phyloP scores from a whole-genome alignment of 2,329 filamentous ascomycete genomes.

The Aspergillus tamarii region DNA sequence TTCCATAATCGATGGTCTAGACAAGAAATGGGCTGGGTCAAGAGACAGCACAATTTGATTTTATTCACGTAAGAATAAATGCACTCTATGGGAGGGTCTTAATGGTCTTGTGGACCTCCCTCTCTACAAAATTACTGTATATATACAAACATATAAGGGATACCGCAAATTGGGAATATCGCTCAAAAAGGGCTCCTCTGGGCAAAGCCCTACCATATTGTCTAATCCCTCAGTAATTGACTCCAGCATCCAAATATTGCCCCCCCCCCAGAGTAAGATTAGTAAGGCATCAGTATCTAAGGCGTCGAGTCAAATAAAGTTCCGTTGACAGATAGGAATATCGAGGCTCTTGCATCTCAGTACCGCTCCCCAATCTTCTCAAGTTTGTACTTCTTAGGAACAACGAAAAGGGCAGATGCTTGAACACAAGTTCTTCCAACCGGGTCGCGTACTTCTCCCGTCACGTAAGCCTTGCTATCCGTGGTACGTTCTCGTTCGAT shows the following conservation, averaged over 20 bases:
- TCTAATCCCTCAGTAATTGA: neutral
- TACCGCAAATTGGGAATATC: no score
- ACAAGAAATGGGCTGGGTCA: neutral
- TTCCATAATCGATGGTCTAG: neutral
- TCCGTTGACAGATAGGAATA: neutral
- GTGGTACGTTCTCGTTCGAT: constrained; percentile 46
- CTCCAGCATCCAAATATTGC: neutral
- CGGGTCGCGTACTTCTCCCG: constrained; percentile 37
- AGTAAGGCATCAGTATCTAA: neutral
- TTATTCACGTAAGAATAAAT: no score
- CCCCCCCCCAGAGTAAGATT: no score
- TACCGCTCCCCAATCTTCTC: constrained; percentile 45
- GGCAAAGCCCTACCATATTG: no score
- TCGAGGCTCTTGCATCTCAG: constrained; percentile 25
- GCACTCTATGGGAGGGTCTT: no score
- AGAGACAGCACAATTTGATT: no score
- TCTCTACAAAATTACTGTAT: no score
- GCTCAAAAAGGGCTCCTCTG: no score
- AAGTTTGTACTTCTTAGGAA: constrained; percentile 55
- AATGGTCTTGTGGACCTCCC: no score
- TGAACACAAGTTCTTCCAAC: constrained; percentile 62
- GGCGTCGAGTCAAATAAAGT: neutral
- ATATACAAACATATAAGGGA: no score
- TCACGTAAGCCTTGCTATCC: constrained; percentile 43
- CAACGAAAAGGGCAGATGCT: constrained; percentile 62